Evolutionary conservation across 495 filamentous ascomycete species (phyloP), one percentile per base, ranked within the genome.

Genomic region (Penicillium pulvis): DNA sequence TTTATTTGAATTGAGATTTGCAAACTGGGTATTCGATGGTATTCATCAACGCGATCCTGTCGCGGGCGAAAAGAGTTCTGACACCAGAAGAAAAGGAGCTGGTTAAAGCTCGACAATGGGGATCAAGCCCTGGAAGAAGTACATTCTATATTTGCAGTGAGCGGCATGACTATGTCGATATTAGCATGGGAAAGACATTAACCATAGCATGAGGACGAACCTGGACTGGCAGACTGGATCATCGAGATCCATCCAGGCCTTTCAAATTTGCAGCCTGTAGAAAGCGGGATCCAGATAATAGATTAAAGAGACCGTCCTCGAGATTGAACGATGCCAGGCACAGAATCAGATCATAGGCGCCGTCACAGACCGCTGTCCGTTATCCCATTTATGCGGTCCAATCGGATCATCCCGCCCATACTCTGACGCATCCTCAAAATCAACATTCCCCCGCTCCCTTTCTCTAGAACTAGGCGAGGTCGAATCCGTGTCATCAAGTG

Each of bases 341-440:
- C 28, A 28, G 28, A 16, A 28, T 62, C 55, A 69, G 49, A 67
- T 68, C 64, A 70, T 70, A 2, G 65, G 58, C 6, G 55, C 57
- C 3, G 67, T 59, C 1, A 61, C 51, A 49, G 65, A 26, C 10
- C 64, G 52, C 19, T 57, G 60, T 10, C 59, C 57, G 23, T 51
- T 52, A 43, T 65, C 62, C 67, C 67, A 70, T 35, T 68, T 70
- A 1, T 65, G 47, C 19, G 57, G 61, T 6, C 58, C 57, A 17
- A 63, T 59, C 1, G 64, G 67, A 59, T 68, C 65, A 54, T 70
- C 64, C 3, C 41, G 55, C 6, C 62, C 65, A 62, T 59, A 68
- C 6, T 70, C 65, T 5, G 62, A 63, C 30, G 59, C 65, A 16
- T 39, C 58, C n/a, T 68, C 67, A 11, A 39, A 53, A 45, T n/a